Base-by-base conservation (phyloP, 1,284 basidiomycete genomes). In the Ustilago vetiveriae region DNA sequence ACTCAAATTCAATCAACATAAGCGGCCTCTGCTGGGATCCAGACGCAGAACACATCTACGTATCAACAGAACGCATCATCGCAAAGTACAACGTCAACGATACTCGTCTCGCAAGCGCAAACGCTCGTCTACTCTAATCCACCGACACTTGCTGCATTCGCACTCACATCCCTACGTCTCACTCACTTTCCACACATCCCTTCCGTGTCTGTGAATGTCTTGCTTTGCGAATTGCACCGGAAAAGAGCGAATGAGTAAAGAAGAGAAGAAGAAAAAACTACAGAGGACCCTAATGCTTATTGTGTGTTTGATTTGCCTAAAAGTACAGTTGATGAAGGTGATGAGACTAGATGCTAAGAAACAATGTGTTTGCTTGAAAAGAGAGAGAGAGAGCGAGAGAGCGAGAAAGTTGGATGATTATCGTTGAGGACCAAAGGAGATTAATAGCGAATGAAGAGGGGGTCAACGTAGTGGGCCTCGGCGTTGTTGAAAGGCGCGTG, bases 21-120 rank as follows among this genome's bases (percentile, higher is more conserved):
- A 51, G 63, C 17, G 75, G 75, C 1, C 33, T 77, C 3, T 72
- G 71, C 11, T 77, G 73, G 74, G 71, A 74, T 44, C 57, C 71
- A 2, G 59, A 70, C n/a, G 39, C 35, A 1, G 74, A 75, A 35
- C 36, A 41, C 24, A 13, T 77, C 32, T 77, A 64, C 39, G 42
- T 70, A 16, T 57, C 67, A 0, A 77, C 70, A 5, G 64, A 71
- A 30, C 39, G 57, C 6, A 35, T 65, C 4, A 42, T 75, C 6
- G 70, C 73, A 0, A 54, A 60, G 10, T 75, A 74, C 44, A 41
- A 40, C 13, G 57, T 69, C 19, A 27, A 8, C 11, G 60, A 69
- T 33, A 41, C 55, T 9, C 38, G 62, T 11, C 10, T 58, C 5
- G 33, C 45, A 11, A 29, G 47, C 8, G 21, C 55, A 9, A 30